phyloP scores from a whole-genome alignment of 176 grass and related monocot genomes.

The Ananas comosus region DNA sequence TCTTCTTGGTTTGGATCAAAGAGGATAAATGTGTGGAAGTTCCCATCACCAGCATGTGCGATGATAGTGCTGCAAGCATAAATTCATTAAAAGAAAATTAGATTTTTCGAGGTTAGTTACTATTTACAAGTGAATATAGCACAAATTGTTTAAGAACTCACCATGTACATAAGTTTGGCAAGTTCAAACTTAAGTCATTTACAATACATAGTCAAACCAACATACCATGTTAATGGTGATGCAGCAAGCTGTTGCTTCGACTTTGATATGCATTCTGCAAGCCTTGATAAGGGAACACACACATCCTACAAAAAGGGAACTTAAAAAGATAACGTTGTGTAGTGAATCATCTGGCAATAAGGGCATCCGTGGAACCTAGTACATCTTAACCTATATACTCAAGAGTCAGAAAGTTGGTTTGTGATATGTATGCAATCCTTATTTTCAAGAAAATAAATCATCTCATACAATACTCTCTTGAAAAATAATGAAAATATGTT shows the following conservation, averaged over 20 bases:
- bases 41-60: constrained; percentile 93
- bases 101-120: too few relatives aligned
- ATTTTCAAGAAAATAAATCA: too few relatives aligned
- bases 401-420: too few relatives aligned
- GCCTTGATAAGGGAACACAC: constrained; percentile 84
- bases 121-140: neutral
- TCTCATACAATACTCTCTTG: too few relatives aligned
- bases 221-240: constrained; percentile 77
- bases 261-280: constrained; percentile 92
- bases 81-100: neutral
- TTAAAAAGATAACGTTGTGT: neutral
- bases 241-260: constrained; percentile 82
- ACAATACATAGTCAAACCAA: constrained; percentile 16
- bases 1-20: too few relatives aligned
- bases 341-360: too few relatives aligned
- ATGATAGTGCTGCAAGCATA: constrained; percentile 54
- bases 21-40: constrained; percentile 94
- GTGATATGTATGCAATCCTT: too few relatives aligned
- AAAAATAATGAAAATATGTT: too few relatives aligned
- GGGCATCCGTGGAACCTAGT: too few relatives aligned
- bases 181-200: neutral
- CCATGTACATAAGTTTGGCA: neutral
- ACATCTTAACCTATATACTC: too few relatives aligned
- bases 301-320: constrained; percentile 58
- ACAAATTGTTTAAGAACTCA: too few relatives aligned